Percentiles rank a stretch among this genome's conserved stretches.
phyloP scores from a whole-genome alignment of 305 asterid species.

The Lippia alba region DNA sequence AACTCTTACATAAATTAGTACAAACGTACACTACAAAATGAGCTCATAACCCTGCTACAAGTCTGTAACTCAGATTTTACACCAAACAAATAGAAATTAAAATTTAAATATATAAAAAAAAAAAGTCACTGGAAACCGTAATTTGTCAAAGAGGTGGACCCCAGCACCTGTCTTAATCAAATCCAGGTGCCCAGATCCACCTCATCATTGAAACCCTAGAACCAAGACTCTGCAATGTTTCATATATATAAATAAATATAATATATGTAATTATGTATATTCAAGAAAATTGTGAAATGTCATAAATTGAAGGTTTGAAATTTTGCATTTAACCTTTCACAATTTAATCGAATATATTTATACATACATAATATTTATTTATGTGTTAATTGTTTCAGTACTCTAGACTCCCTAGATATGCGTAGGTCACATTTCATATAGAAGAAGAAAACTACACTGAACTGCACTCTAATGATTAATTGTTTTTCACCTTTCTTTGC shows the following conservation, averaged over 20 bases:
- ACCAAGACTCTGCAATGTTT: neutral
- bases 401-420: no score
- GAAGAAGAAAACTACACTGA: no score
- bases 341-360: neutral
- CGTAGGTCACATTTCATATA: no score
- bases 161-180: constrained; percentile 41
- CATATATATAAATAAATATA: no score
- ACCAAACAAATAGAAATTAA: neutral
- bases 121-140: constrained; percentile 9
- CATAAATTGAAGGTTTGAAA: neutral
- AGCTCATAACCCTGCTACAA: neutral
- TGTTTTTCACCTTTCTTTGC: no score
- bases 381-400: no score
- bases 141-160: constrained; percentile 47
- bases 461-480: no score
- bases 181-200: constrained; percentile 62
- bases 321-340: neutral
- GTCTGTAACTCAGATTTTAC: neutral
- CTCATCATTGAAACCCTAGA: constrained; percentile 35
- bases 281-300: neutral
- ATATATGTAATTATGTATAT: no score
- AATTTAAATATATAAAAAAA: neutral
- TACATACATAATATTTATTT: no score
- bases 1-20: neutral
- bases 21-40: neutral